Conservation (phyloP, 78 protist species). For the Dictyostelium intermedium region DNA sequence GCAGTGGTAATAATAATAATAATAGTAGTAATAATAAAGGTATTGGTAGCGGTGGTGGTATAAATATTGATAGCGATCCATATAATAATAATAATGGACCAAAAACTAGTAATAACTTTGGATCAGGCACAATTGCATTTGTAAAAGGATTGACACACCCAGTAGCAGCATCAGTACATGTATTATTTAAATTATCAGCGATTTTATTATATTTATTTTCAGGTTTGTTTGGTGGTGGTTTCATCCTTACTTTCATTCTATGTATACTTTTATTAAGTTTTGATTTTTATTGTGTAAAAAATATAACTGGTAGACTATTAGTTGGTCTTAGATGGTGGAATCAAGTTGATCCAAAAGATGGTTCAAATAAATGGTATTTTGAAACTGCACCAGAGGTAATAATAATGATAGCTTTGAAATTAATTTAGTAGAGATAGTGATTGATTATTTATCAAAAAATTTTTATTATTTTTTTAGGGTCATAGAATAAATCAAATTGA, state of each 20-base stretch:
- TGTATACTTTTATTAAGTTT: constrained; percentile 69
- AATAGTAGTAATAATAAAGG: not conserved
- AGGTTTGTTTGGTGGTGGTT: constrained; percentile 6
- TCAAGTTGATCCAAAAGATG: constrained; percentile 83
- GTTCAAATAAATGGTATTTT: constrained; percentile 89
- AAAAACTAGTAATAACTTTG: not conserved
- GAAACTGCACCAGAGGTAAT: constrained; percentile 76
- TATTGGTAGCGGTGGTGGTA: not conserved
- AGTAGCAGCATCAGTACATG: constrained; percentile 48
- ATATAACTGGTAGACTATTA: constrained; percentile 90
- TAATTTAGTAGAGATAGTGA: too few species aligned
- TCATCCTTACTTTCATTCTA: constrained; percentile 40
- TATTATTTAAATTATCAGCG: constrained; percentile 42
- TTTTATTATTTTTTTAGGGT: too few species aligned
- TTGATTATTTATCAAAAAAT: too few species aligned
- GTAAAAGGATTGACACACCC: constrained; percentile 43
- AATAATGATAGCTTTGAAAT: too few species aligned
- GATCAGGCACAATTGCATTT: not conserved
- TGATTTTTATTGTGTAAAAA: constrained; percentile 94
- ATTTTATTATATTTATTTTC: constrained; percentile 43
- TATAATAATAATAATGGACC: not conserved
- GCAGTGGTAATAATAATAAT: not conserved
- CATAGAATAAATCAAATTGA: not conserved
- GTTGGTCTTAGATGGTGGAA: constrained; percentile 96
- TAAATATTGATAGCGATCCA: not conserved